These are phyloP conservation scores for Skeletonema menzelii DNA, from an alignment of 108 stramenopile genomes.

Conservation along the genomic window DNA sequence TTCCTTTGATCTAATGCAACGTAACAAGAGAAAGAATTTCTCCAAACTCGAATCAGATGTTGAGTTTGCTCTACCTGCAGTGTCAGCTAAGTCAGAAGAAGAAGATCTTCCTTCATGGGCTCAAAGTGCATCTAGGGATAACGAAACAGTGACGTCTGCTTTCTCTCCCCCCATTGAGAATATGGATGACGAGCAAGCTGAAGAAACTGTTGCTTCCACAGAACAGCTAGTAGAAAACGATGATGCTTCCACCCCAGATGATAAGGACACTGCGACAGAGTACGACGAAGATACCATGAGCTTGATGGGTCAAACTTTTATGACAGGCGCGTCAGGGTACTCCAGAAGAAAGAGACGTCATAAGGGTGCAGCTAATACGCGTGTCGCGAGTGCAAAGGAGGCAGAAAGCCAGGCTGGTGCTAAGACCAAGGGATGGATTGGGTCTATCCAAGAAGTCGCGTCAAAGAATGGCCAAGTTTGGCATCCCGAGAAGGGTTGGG, in stretches of 20 bases:
- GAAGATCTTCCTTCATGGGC: slow-evolving; percentile 2
- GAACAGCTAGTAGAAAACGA: neutral
- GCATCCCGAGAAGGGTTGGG: slow-evolving; percentile 73
- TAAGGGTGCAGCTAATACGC: slow-evolving; percentile 66
- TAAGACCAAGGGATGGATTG: slow-evolving; percentile 70
- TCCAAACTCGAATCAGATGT: slow-evolving; percentile 35
- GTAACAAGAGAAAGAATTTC: slow-evolving; percentile 18
- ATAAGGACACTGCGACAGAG: neutral
- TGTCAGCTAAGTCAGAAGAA: slow-evolving; percentile 9
- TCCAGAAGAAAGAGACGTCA: slow-evolving; percentile 61
- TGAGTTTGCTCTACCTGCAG: slow-evolving; percentile 13
- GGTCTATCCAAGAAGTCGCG: slow-evolving; percentile 68
- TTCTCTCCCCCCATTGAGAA: neutral
- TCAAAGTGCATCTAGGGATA: neutral
- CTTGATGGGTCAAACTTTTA: slow-evolving; percentile 44
- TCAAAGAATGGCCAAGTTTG: slow-evolving; percentile 54
- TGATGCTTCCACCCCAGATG: neutral
- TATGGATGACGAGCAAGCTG: neutral
- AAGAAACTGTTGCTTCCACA: slow-evolving; percentile 12
- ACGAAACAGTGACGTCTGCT: neutral
- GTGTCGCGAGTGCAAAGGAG: slow-evolving; percentile 52
- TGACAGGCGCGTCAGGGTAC: slow-evolving; percentile 28
- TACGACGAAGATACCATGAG: slow-evolving; percentile 26
- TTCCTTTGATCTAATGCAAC: slow-evolving; percentile 24
- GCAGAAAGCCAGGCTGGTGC: slow-evolving; percentile 28